Evolutionary conservation across 495 filamentous ascomycete genomes (phyloP), one percentile per base, ranked within the genome.

Genomic region (Aspergillus heteromorphus): DNA sequence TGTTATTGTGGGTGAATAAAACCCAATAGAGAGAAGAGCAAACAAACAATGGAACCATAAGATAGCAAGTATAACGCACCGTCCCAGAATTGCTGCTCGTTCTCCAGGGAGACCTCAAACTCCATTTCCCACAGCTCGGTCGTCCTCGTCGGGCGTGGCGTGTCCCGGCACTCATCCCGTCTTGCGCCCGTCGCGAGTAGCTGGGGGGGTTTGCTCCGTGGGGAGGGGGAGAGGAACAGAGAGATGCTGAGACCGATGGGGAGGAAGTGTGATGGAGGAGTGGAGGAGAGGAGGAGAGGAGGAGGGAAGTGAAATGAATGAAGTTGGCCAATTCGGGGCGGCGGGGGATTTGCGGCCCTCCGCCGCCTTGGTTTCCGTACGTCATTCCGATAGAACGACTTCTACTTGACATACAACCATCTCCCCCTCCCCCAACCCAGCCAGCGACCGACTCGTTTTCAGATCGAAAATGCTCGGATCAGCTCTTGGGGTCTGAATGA

Each of bases 51-150:
- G 34, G 40, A 34, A 48, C 6, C 17, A 19, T 17, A 20, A 20
- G 27, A 38, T 20, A 29, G 40, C 6, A 51, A 56, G 54, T 50
- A 47, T 36, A 25, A 74, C 83, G 66, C 64, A 96, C 92, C 88
- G 72, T 84, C 76, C 93, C 93, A 97, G 74, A 97, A 93, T 72
- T 96, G 88, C 67, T 91, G 81, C 75, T 92, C 91, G 71, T 83
- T 87, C 70, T 95, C 89, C 66, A 88, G 83, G 61, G 77, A 81
- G 59, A 80, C 81, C 69, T 89, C 87, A 66, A 63, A 65, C 65
- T 73, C 73, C 74, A 76, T 75, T 73, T 74, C 73, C 70, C 69
- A 70, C 67, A 64, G 66, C 68, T 65, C 65, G 58, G 64, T 70
- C 68, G 67, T 62, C 68, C 61, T 64, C 62, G 69, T 63, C 64